A percentile compares a stretch with the other conserved stretches of the same genome.
Evolutionary conservation across 169 alveolate species (phyloP).

Genomic region (Cryptosporidium ubiquitum): DNA sequence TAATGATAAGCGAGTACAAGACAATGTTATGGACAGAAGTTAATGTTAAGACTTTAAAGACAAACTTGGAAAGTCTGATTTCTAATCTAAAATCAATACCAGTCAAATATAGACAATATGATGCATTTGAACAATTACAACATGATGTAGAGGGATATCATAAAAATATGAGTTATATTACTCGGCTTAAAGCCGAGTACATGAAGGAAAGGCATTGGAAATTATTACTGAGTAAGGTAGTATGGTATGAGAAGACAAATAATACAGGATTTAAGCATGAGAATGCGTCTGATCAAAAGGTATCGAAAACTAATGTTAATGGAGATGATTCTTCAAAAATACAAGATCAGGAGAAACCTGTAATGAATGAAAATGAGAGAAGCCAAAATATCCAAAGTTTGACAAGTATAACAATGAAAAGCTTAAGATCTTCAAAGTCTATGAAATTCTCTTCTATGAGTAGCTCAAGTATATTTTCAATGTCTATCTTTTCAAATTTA

Average conservation of each 20-base stretch:
- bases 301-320: too few species aligned
- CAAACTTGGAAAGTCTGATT: slow-evolving; percentile 86
- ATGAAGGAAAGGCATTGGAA: slow-evolving; percentile 98
- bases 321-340: not conserved
- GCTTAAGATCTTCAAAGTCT: not conserved
- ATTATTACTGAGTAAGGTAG: slow-evolving; percentile 83
- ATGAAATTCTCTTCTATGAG: slow-evolving; percentile 3
- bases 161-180: slow-evolving; percentile 77
- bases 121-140: slow-evolving; percentile 92
- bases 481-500: slow-evolving; percentile 82
- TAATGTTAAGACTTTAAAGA: slow-evolving; percentile 87
- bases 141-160: slow-evolving; percentile 78
- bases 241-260: not conserved
- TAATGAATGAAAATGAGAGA: not conserved
- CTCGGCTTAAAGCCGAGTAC: slow-evolving; percentile 94
- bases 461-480: slow-evolving; percentile 13
- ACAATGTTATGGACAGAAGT: slow-evolving; percentile 88
- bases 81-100: slow-evolving; percentile 88
- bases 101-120: slow-evolving; percentile 88
- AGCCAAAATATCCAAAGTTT: not conserved
- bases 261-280: not conserved
- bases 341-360: slow-evolving; percentile 55
- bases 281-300: too few species aligned
- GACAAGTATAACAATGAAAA: not conserved
- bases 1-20: slow-evolving; percentile 9